Evolutionary conservation across 192 early-diverging fungal genomes (phyloP), one percentile per base, ranked within the genome.

Genomic region (Coemansia sp.): DNA sequence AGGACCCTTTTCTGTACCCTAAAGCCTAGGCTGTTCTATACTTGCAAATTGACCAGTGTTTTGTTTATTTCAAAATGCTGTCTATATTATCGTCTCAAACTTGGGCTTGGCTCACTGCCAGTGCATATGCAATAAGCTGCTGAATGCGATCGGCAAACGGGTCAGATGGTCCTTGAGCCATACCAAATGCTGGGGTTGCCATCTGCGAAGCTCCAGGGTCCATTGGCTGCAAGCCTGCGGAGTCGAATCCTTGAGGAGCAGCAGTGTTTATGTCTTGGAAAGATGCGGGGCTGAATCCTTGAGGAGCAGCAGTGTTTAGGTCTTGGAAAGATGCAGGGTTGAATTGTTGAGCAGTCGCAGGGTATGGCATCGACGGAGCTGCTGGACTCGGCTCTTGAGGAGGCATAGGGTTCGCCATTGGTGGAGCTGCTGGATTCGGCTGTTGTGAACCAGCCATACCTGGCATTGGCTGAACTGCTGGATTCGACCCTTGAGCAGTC

Each of bases 71-170:
- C 23, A 15, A 23, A 55, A 29, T 29, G 22, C 22, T 8, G 22
- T 29, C 24, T 29, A 55, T 32, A 55, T 15, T 35, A 35, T 35
- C 32, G 7, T 37, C n/a, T 24, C 53, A 65, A 45, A 61, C 47
- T 11, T 67, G 64, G 56, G 29, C 32, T 25, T 67, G 70, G 50
- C 65, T 73, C 3, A 73, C 25, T 7, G 57, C 37, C 32, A 73
- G 23, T 12, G 70, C 70, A 29, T 73, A 65, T 24, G 56, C 38
- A 39, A 73, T 57, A 15, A 73, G 50, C 47, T 68, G 48, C 66
- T 73, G 65, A 53, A 73, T 60, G 50, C 57, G 47, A 14, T 49
- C 38, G 9, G 37, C 38, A 39, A 68, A 55, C 11, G 27, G 24
- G 14, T 32, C 25, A 4, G 29, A 5, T 5, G n/a, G 29, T 23